Base-by-base conservation (phyloP, 148 eudicot species). In the Nepenthes gracilis region DNA sequence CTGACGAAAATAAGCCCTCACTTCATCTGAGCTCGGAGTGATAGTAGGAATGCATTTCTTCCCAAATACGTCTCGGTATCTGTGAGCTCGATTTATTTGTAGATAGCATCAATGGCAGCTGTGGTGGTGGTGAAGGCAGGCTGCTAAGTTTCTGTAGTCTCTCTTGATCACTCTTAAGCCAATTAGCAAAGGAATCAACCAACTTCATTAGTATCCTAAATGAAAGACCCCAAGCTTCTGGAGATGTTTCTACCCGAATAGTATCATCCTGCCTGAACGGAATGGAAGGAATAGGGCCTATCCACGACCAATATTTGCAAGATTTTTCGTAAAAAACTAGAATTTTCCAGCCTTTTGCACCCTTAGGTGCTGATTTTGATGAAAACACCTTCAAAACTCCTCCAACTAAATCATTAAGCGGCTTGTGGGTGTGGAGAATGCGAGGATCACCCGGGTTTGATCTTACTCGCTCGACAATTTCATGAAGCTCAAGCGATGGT, bases 401-500 rank as follows among this genome's bases (percentile, higher is more conserved):
- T 76, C 83, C 74, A 33, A 84, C 62, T 64, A 84, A 70, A 70
- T 81, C 89, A 55, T 70, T 77, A 72, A 84, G 85, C 33, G 81
- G 85, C 64, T 78, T 83, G 34, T 81, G 81, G 35, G 78, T 69
- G 54, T 78, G 85, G 53, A 84, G 83, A 67, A 84, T 81, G 50
- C 78, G 66, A 43, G 83, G 79, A 69, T 84, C 85, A 36, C 85
- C 83, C n/a, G 89, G 89, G 49, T 77, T 84, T 55, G 83, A 78
- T 49, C 71, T 78, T 35, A 84, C 83, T 34, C 80, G 83, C 64
- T 74, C 75, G 33, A 81, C 80, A 61, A 84, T 76, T 52, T 84
- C 85, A 49, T 70, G 70, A 48, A 84, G 63, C 36, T 80, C 64
- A 10, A 82, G 79, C 51, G 80, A 71, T 33, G 83, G 84, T 36